These are phyloP conservation scores for Mycena sp. DNA, from an alignment of 1,284 basidiomycete genomes.

Conservation along the genomic window DNA sequence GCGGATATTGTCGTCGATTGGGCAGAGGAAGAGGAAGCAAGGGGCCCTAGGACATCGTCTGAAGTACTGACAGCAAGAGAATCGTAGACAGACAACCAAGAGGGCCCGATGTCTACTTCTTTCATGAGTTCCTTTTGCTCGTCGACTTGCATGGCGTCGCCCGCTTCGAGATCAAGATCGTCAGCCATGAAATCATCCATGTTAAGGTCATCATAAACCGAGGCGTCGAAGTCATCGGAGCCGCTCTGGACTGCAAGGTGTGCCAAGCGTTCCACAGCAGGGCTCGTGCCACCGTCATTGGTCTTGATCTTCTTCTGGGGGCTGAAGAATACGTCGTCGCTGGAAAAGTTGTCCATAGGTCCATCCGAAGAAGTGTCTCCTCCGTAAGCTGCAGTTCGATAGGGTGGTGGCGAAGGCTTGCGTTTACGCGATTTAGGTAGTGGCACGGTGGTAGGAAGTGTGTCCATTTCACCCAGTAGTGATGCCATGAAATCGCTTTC, in stretches of 20 bases:
- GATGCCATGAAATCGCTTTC: constrained; percentile 89
- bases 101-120: constrained; percentile 61
- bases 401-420: constrained; percentile 69
- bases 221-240: constrained; percentile 53
- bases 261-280: constrained; percentile 64
- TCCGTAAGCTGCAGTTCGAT: constrained; percentile 44
- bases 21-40: constrained; percentile 48
- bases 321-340: constrained; percentile 68
- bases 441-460: constrained; percentile 42
- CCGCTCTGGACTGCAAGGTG: constrained; percentile 66
- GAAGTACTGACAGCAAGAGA: constrained; percentile 67
- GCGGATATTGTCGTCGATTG: constrained; percentile 62
- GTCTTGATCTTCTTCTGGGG: constrained; percentile 74
- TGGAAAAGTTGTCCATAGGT: constrained; percentile 55
- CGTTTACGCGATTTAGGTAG: constrained; percentile 68
- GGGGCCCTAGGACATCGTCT: constrained; percentile 59
- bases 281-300: constrained; percentile 54
- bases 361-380: constrained; percentile 68
- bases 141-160: constrained; percentile 28
- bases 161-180: constrained; percentile 46
- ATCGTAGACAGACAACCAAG: constrained; percentile 84
- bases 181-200: constrained; percentile 68
- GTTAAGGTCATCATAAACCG: constrained; percentile 63
- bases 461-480: constrained; percentile 76
- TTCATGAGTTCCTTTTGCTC: constrained; percentile 45